Percentiles rank a stretch among this genome's conserved stretches.
These are phyloP conservation scores for Monosporascus sp. DNA, from an alignment of 2,329 filamentous ascomycete genomes.

Conservation along the genomic window DNA sequence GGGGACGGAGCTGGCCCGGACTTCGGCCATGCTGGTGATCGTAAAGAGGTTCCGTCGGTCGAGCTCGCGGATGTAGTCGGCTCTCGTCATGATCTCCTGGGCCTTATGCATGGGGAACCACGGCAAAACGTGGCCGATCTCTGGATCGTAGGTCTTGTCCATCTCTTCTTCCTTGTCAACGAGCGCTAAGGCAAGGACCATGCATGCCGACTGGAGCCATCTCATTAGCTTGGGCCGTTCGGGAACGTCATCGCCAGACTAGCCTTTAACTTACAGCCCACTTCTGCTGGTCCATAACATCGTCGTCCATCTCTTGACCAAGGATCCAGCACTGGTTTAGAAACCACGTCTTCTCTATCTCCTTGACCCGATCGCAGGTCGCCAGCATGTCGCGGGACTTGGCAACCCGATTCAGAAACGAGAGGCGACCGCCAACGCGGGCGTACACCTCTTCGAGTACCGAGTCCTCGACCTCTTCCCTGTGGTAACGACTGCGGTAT, in stretches of 20 bases:
- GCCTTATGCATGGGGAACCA: conserved; percentile 76
- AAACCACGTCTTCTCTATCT: conserved; percentile 72
- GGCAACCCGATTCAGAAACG: conserved; percentile 86
- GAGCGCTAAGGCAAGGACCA: conserved; percentile 86
- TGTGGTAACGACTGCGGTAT: conserved; percentile 76
- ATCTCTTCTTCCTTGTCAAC: conserved; percentile 72
- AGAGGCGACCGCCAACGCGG: conserved; percentile 79
- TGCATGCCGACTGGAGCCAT: conserved; percentile 65
- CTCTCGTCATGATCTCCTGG: conserved; percentile 88
- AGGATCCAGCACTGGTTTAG: conserved; percentile 75
- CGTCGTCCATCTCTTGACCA: conserved; percentile 79
- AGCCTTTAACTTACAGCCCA: conserved; percentile 62
- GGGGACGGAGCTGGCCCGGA: conserved; percentile 88
- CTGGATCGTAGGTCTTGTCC: conserved; percentile 60
- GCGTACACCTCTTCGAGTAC: conserved; percentile 76
- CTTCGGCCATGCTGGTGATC: conserved; percentile 80
- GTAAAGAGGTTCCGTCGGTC: conserved; percentile 94
- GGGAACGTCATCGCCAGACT: conserved; percentile 2
- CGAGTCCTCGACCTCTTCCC: conserved; percentile 48
- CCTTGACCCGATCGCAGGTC: conserved; percentile 68
- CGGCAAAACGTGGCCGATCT: conserved; percentile 69
- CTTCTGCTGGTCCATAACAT: conserved; percentile 98
- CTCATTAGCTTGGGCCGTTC: too few relatives aligned
- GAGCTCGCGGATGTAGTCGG: conserved; percentile 88
- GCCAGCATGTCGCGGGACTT: conserved; percentile 74